Percentiles rank a stretch among this genome's conserved stretches.
Conservation (phyloP, 352 stramenopile genomes). For the Pythium dissotocum region DNA sequence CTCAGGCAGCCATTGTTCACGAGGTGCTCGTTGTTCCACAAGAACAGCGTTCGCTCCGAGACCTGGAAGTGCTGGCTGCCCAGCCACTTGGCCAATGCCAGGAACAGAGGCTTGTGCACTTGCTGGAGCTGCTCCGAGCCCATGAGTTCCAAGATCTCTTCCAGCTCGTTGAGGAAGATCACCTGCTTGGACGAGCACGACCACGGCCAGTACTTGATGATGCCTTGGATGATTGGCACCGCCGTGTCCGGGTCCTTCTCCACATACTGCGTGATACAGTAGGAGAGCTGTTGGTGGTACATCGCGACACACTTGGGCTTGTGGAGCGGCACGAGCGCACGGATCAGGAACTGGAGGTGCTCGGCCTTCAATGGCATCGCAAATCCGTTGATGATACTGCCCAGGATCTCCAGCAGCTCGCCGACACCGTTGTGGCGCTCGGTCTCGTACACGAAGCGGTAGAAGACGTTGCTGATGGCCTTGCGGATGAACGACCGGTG, state of each 20-base stretch:
- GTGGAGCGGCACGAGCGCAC: conserved; percentile 96
- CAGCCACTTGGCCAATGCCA: conserved; percentile 83
- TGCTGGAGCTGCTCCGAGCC: conserved; percentile 75
- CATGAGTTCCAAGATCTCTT: conserved; percentile 98
- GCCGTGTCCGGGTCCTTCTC: conserved; percentile 98
- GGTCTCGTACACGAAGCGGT: conserved; percentile 98
- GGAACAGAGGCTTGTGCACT: conserved; percentile 79
- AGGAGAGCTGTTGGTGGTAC: conserved; percentile 98
- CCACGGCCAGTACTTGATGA: conserved; percentile 96
- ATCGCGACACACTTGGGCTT: conserved; percentile 93
- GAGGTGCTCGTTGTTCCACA: conserved; percentile 99
- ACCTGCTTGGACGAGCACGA: conserved; percentile 88
- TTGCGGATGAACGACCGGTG: conserved; percentile 97
- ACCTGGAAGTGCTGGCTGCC: conserved; percentile 96
- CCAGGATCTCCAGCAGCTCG: conserved; percentile 98
- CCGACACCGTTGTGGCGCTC: conserved; percentile 94
- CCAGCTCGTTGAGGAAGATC: conserved; percentile 97
- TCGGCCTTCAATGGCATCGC: conserved; percentile 98
- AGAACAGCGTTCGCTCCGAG: conserved; percentile 96
- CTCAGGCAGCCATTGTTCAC: conserved; percentile 94
- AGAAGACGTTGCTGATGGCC: conserved; percentile 98
- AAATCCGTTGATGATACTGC: conserved; percentile 99
- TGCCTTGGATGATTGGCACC: conserved; percentile 92
- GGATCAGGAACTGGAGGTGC: conserved; percentile 94
- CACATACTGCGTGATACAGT: conserved; percentile 99